These are phyloP conservation scores for Trichoderma breve DNA, from an alignment of 2,329 filamentous ascomycete genomes.

Conservation along the genomic window DNA sequence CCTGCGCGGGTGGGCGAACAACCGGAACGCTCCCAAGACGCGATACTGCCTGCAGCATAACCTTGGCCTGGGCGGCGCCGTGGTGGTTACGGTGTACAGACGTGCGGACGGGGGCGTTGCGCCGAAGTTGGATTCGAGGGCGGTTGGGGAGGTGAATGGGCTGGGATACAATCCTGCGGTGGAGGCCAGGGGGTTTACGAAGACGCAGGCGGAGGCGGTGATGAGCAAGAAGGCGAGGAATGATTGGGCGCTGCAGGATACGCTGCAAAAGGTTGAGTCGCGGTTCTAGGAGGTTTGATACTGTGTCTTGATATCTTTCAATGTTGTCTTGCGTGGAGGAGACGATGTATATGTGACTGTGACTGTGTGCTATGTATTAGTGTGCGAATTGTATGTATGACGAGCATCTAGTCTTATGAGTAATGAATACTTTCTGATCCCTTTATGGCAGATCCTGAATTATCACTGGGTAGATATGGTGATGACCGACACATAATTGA, in stretches of 20 bases:
- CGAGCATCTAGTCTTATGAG: neutral
- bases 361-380: neutral
- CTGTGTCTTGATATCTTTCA: neutral
- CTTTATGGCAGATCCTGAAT: neutral
- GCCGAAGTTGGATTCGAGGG: constrained; percentile 56
- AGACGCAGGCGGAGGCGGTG: constrained; percentile 67
- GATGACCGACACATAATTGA: neutral
- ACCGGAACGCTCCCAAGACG: constrained; percentile 68
- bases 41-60: constrained; percentile 85
- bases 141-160: constrained; percentile 63
- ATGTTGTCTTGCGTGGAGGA: neutral
- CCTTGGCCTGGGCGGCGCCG: constrained; percentile 85
- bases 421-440: neutral
- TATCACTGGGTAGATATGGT: neutral
- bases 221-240: constrained; percentile 64
- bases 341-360: neutral
- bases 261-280: constrained; percentile 41
- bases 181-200: constrained; percentile 84
- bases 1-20: constrained; percentile 92
- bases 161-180: constrained; percentile 92
- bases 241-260: constrained; percentile 76
- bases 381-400: neutral
- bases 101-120: constrained; percentile 73
- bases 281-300: constrained; percentile 30
- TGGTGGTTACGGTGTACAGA: constrained; percentile 85